phyloP scores from a whole-genome alignment of 2,329 filamentous ascomycete genomes.

The Botrytis paeoniae region DNA sequence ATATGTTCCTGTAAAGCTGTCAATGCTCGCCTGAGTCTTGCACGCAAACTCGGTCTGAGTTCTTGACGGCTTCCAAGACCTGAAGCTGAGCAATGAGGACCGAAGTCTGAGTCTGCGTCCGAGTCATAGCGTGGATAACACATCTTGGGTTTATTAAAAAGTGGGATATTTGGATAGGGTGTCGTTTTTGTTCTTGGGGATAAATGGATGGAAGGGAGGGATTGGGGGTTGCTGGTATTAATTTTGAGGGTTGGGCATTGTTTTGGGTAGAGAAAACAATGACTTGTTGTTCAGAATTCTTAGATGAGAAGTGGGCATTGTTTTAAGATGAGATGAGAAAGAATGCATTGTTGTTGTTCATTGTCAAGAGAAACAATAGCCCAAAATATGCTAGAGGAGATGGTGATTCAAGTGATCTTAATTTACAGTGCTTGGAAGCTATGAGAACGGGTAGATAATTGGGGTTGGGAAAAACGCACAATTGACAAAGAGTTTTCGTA shows the following conservation, averaged over 20 bases:
- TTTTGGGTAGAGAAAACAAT: neutral
- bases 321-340: neutral
- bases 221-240: neutral
- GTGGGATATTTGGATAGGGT: neutral
- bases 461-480: rapidly evolving
- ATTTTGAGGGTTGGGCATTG: neutral
- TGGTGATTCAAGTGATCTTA: neutral
- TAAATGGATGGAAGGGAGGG: neutral
- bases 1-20: neutral
- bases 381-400: neutral
- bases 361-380: neutral
- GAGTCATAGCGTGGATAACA: no score
- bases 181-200: neutral
- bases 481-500: neutral
- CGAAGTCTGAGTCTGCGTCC: neutral
- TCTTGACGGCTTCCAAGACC: neutral
- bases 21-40: neutral
- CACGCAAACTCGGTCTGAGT: neutral
- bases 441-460: rapidly evolving
- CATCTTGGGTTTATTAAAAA: neutral
- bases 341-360: neutral
- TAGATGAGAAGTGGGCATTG: neutral
- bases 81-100: neutral
- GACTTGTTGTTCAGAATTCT: neutral
- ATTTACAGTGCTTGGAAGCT: rapidly evolving